These are phyloP conservation scores for Eucalyptus marginata DNA, from an alignment of 345 rosid species.

Conservation along the genomic window DNA sequence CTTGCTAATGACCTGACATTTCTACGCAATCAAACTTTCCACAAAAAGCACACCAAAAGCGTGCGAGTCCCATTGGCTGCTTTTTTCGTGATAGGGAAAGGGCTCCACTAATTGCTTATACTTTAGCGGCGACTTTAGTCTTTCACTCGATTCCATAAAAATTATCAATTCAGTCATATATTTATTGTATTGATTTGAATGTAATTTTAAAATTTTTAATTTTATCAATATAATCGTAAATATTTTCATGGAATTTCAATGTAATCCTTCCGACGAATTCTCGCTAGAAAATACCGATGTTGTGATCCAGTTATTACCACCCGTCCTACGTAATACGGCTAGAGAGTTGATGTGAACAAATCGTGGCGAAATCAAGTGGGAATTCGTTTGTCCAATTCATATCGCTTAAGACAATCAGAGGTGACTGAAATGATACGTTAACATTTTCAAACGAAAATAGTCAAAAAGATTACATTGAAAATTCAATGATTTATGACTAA, in stretches of 20 bases:
- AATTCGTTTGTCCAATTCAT: too few species aligned
- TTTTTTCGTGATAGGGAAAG: neutral
- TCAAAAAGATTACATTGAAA: too few species aligned
- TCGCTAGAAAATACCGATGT: too few species aligned
- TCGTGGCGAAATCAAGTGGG: neutral
- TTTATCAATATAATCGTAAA: too few species aligned
- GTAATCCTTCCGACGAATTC: too few species aligned
- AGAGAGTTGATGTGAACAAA: too few species aligned
- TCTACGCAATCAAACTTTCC: neutral
- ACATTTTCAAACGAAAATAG: neutral
- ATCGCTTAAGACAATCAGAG: too few species aligned
- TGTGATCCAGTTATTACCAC: too few species aligned
- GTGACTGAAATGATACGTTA: neutral
- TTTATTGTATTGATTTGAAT: too few species aligned
- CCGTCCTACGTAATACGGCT: too few species aligned
- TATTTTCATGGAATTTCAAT: fast-evolving
- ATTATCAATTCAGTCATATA: neutral
- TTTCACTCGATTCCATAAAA: neutral
- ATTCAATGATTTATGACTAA: neutral
- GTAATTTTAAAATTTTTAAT: too few species aligned
- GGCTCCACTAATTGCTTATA: neutral
- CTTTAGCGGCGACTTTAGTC: neutral
- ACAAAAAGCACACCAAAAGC: neutral
- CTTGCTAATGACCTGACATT: neutral
- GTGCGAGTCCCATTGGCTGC: neutral